Percentiles rank a stretch among this genome's conserved stretches.
phyloP scores from a whole-genome alignment of 257 asterid species.

The Ophiorrhiza pumila region DNA sequence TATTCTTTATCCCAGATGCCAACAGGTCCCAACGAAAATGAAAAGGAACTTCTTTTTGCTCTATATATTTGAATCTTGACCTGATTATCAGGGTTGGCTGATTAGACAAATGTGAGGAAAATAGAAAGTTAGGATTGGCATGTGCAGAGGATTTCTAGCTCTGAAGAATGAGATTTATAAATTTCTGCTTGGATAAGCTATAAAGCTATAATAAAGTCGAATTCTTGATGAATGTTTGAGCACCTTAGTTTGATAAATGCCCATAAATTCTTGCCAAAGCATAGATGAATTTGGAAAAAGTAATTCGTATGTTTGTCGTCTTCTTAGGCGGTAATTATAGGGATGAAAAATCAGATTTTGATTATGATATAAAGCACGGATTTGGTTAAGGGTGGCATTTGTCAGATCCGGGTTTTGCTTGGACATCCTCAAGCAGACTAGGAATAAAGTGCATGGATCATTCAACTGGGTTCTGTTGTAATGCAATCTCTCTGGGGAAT shows the following conservation, averaged over 20 bases:
- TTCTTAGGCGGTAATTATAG: background rate
- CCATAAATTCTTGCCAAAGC: background rate
- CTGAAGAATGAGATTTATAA: background rate
- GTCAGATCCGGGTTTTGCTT: constrained; percentile 7
- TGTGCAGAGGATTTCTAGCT: background rate
- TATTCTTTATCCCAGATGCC: background rate
- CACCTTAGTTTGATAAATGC: background rate
- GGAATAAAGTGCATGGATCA: constrained; percentile 6
- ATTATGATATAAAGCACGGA: background rate
- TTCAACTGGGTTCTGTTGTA: background rate
- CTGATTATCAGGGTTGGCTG: background rate
- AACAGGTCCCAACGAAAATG: too few relatives aligned
- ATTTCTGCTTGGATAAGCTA: background rate
- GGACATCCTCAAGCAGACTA: background rate
- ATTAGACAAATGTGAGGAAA: background rate
- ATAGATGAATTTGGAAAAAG: background rate
- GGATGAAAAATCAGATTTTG: background rate
- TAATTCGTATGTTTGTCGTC: background rate
- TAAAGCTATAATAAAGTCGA: background rate
- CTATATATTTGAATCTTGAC: background rate
- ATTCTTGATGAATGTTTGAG: constrained; percentile 6
- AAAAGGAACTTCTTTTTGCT: background rate
- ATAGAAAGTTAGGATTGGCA: background rate
- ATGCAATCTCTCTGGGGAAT: constrained; percentile 4
- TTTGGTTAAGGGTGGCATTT: background rate